phyloP scores from a whole-genome alignment of 2,329 filamentous ascomycete species.

The Pyrenochaeta sp. region DNA sequence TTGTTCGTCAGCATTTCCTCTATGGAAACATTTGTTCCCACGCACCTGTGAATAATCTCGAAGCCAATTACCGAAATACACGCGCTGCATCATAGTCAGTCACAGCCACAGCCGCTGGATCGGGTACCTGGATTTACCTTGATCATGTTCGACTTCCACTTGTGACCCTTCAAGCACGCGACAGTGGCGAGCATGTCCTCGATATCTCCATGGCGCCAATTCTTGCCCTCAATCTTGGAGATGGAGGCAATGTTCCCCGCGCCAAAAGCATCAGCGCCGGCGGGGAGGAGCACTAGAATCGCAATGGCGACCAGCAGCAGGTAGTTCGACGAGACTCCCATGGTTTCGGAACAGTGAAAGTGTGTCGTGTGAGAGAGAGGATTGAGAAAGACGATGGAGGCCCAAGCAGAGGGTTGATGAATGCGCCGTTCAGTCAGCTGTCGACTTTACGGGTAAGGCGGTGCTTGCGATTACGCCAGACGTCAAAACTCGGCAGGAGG shows the following conservation, averaged over 20 bases:
- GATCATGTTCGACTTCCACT: constrained; percentile 56
- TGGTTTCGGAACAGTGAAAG: constrained; percentile 17
- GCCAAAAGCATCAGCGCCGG: constrained; percentile 53
- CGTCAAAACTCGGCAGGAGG: constrained; percentile 4
- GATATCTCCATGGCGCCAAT: constrained; percentile 62
- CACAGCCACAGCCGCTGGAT: neutral
- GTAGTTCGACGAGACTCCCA: constrained; percentile 44
- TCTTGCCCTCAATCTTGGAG: constrained; percentile 54
- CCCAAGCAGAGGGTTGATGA: too few relatives aligned
- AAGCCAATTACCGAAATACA: constrained; percentile 56
- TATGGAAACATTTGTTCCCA: constrained; percentile 13
- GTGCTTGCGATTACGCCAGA: constrained; percentile 17
- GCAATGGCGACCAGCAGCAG: constrained; percentile 46
- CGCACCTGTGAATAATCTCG: constrained; percentile 64
- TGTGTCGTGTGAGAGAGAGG: constrained; percentile 5
- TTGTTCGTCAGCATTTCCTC: constrained; percentile 49
- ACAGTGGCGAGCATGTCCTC: constrained; percentile 60
- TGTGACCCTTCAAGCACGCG: constrained; percentile 53
- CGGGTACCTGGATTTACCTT: constrained; percentile 41
- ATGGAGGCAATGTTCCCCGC: constrained; percentile 56
- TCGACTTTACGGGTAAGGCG: constrained; percentile 14
- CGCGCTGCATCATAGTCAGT: constrained; percentile 39
- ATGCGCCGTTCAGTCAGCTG: constrained; percentile 16
- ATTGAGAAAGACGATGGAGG: constrained; percentile 1
- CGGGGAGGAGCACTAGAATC: constrained; percentile 46